Base-by-base conservation (phyloP, 345 rosid species). In the Nasturtium officinale region DNA sequence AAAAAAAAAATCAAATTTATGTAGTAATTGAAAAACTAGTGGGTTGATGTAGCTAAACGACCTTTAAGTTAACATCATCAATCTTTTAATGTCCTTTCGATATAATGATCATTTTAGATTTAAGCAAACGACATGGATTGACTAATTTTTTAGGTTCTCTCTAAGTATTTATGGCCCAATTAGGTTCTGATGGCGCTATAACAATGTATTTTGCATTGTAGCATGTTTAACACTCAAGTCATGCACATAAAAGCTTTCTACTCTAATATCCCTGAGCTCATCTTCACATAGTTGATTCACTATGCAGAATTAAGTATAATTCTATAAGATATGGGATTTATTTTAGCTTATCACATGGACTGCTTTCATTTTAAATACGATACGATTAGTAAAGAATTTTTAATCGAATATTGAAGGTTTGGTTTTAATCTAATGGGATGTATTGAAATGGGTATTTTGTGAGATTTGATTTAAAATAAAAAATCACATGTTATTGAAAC, bases 1-100 rank as follows among this genome's bases (percentile, higher is more conserved):
- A n/a, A n/a, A n/a, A n/a, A n/a, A n/a, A n/a, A n/a, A n/a, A n/a
- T n/a, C n/a, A n/a, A n/a, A n/a, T n/a, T n/a, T n/a, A n/a, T n/a
- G n/a, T n/a, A n/a, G n/a, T 61, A 50, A 60, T 26, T 25, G 33
- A 50, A 71, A 37, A 37, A 25, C 52, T 50, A 71, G 68, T 71
- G 52, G 61, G 37, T 68, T 69, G n/a, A 21, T 69, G 45, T 28
- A 55, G 18, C 15, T 61, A 71, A 59, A 71, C 61, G 60, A 71
- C 75, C 52, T 51, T 61, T n/a, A 61, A 23, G 8, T 60, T 50
- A 25, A 30, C 28, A 54, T 11, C 64, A 35, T 35, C 63, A 20
- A 20, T 33, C 43, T 57, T 32, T 35, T 71, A 37, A 35, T 42
- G 52, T 37, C 75, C 67, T 50, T 71, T 37, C 40, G 59, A 47